Evolutionary conservation across 305 asterid species (phyloP), one percentile per base, ranked within the genome.

Genomic region (Fraxinus nigra): DNA sequence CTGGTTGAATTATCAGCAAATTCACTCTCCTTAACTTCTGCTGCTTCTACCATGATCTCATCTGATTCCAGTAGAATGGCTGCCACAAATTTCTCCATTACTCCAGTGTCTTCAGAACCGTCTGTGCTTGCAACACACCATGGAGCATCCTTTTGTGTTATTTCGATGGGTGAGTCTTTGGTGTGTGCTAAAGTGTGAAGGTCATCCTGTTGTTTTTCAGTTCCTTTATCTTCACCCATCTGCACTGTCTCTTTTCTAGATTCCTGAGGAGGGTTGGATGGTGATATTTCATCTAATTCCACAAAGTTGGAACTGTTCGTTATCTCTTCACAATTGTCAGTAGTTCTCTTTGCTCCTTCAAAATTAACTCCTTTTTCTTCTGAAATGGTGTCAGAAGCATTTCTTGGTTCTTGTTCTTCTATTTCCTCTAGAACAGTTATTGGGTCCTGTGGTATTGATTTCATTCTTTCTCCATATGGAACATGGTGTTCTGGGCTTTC

Each of bases 171-270:
- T 65, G 83, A 82, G 37, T 77, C 77, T 5, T 80, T 74, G 82
- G 78, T 18, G 82, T 34, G 83, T 69, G 77, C 79, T 43, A 74
- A 79, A 80, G 63, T 84, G 78, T 73, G 65, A 65, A 73, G 83
- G 72, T 75, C 79, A 59, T 80, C 77, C 28, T 85, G 82, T 80
- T 82, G 92, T 70, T 77, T 76, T 63, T 80, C 82, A 59, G 83
- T 74, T 76, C 65, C 83, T 83, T 76, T 79, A 24, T 79, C 61
- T 76, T 76, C 84, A 70, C 77, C 81, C 61, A 78, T 86, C 77
- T 28, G 82, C 75, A 43, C 40, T 76, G 76, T 79, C 83, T 81
- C 82, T 73, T 67, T 80, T 40, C 26, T 40, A 54, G 82, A 56
- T 81, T 82, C 83, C 54, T 69, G 83, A 67, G 10, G 72, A 77